Conservation (phyloP, 1,284 basidiomycete species). For the Leccinum fuscescens region DNA sequence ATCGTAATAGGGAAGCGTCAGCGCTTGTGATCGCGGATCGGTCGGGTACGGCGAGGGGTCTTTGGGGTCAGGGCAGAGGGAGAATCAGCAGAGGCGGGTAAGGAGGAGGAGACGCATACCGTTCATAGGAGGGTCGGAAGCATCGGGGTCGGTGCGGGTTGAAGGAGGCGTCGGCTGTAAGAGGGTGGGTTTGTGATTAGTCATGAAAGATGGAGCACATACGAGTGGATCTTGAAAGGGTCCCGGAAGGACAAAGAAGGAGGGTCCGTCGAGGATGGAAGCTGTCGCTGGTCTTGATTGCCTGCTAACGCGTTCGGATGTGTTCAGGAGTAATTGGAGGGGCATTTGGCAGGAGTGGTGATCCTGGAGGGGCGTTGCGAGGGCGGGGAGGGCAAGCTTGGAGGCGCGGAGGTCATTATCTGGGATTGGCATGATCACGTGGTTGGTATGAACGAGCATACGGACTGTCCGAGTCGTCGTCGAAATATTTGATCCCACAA, state of each 20-base stretch:
- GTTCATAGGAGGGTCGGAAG: conserved; percentile 21
- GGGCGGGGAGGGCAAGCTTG: conserved; percentile 16
- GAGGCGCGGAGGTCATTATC: conserved; percentile 17
- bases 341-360: conserved; percentile 30
- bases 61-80: conserved; percentile 26
- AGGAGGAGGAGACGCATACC: conserved; percentile 19
- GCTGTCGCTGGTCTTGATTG: conserved; percentile 51
- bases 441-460: conserved; percentile 4
- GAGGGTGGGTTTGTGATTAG: background rate
- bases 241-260: conserved; percentile 25
- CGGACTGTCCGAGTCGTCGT: background rate
- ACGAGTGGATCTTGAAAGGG: conserved; percentile 17
- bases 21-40: conserved; percentile 19
- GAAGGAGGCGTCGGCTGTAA: conserved; percentile 7
- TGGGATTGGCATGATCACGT: conserved; percentile 32
- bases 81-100: conserved; percentile 14
- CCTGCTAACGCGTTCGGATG: conserved; percentile 29
- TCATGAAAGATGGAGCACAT: background rate
- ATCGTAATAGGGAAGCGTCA: conserved; percentile 48
- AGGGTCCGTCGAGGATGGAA: conserved; percentile 39
- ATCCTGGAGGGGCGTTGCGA: conserved; percentile 28
- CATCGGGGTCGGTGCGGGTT: conserved; percentile 11
- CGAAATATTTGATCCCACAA: background rate
- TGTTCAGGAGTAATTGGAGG: conserved; percentile 26
- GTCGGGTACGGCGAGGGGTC: conserved; percentile 11